Conservation (phyloP, 2,329 filamentous ascomycete genomes). For the Gaeumannomyces tritici region DNA sequence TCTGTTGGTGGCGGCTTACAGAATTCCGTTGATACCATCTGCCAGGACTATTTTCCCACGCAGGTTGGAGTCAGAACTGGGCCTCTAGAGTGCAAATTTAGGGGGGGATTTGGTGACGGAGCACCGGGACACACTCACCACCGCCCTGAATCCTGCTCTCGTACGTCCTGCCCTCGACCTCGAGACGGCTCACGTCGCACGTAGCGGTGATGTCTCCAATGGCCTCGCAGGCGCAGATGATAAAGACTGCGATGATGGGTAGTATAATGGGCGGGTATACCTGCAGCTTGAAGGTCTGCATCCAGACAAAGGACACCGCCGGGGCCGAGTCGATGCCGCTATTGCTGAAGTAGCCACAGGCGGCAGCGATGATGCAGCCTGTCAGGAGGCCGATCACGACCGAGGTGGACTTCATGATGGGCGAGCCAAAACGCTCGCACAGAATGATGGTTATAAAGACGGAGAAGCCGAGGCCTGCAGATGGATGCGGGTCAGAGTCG, state of each 20-base stretch:
- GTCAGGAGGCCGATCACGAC: slow-evolving; percentile 66
- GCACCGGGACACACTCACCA: neutral
- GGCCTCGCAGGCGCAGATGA: slow-evolving; percentile 69
- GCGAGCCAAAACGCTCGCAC: slow-evolving; percentile 71
- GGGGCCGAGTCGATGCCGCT: slow-evolving; percentile 63
- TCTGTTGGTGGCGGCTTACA: slow-evolving; percentile 20
- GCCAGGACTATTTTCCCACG: slow-evolving; percentile 43
- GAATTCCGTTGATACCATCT: slow-evolving; percentile 65
- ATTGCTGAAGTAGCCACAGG: slow-evolving; percentile 69
- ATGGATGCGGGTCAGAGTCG: neutral
- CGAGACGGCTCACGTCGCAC: slow-evolving; percentile 68
- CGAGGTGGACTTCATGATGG: slow-evolving; percentile 74
- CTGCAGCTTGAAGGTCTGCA: slow-evolving; percentile 62
- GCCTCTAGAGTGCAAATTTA: neutral
- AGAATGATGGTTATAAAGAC: slow-evolving; percentile 74
- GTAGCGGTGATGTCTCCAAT: slow-evolving; percentile 76
- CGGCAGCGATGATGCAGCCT: slow-evolving; percentile 71
- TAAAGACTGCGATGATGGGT: slow-evolving; percentile 58
- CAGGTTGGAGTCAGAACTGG: neutral
- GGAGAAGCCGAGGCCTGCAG: slow-evolving; percentile 56
- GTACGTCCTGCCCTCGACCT: slow-evolving; percentile 62
- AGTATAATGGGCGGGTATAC: slow-evolving; percentile 67
- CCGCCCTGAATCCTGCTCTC: slow-evolving; percentile 73
- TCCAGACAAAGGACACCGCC: slow-evolving; percentile 67
- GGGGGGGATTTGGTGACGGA: neutral